Base-by-base conservation (phyloP, 1,284 basidiomycete species). In the Inonotus obliquus region DNA sequence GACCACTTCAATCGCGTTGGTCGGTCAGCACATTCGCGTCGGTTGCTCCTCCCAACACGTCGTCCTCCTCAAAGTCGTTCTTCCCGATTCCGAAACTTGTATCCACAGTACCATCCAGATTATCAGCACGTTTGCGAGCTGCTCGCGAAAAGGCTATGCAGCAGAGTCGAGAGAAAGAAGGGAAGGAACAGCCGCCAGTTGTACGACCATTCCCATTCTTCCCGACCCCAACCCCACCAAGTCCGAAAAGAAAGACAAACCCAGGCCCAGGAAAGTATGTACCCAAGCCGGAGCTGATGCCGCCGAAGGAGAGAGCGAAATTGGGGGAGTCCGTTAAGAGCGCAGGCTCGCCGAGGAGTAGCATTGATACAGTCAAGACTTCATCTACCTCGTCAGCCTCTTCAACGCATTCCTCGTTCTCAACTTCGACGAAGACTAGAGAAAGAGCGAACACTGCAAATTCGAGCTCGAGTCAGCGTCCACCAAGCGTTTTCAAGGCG, bases 21-120 rank as follows among this genome's bases (percentile, higher is more conserved):
- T 60, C 58, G 21, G 54, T 60, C 29, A 60, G 57, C 38, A 63
- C 62, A 7, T 57, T 63, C 53, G 62, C 53, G 14, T 60, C 62
- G 4, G 45, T 51, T 21, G 45, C 47, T 4, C 52, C 52, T 7
- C 47, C 58, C 21, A 19, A 39, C 14, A 45, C 58, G 14, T 56
- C 58, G 2, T 63, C 62, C 25, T 44, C 62, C n/a, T 1, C 47
- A 7, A 39, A 51, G 29, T 59, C 53, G 13, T 39, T 54, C 41
- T 63, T 56, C 54, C 52, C 58, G 5, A 63, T 56, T 47, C 52
- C 58, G 4, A 63, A 63, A 51, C 53, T 60, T 35, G 25, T 45
- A 53, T 44, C 41, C 11, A 48, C 55, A 14, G 51, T 54, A n/a
- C 61, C 47, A 23, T 44, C 47, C 13, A 47, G 57, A 17, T 47